A percentile compares a stretch with the other conserved stretches of the same genome.
These are phyloP conservation scores for Mortierella sp. DNA, from an alignment of 371 early-diverging fungal genomes.

Conservation along the genomic window DNA sequence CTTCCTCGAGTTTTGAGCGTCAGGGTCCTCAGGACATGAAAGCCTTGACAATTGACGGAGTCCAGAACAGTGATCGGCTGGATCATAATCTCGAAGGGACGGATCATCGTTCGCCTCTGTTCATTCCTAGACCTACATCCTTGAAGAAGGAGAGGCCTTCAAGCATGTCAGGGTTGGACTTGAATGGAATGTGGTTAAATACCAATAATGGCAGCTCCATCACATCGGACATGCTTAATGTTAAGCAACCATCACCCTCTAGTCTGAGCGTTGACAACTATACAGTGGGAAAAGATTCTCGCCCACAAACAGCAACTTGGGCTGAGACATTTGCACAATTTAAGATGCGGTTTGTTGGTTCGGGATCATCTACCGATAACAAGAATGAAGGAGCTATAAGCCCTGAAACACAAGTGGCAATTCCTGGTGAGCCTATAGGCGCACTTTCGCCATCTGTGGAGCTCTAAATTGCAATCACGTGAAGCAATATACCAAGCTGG, in stretches of 20 bases:
- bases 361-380: neutral
- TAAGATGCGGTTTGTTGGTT: slow-evolving; percentile 28
- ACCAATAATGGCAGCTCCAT: slow-evolving; percentile 3
- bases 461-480: slow-evolving; percentile 1
- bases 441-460: neutral
- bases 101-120: slow-evolving; percentile 34
- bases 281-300: slow-evolving; percentile 10
- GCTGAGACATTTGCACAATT: slow-evolving; percentile 38
- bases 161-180: slow-evolving; percentile 25
- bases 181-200: slow-evolving; percentile 30
- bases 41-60: slow-evolving; percentile 36
- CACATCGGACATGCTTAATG: neutral
- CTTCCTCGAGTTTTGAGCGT: neutral
- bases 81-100: slow-evolving; percentile 46
- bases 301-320: slow-evolving; percentile 46
- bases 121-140: slow-evolving; percentile 10
- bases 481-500: neutral
- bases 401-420: neutral
- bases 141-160: slow-evolving; percentile 23
- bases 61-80: slow-evolving; percentile 46
- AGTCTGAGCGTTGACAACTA: slow-evolving; percentile 30
- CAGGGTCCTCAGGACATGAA: slow-evolving; percentile 2
- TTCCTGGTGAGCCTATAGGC: slow-evolving; percentile 10
- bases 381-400: neutral
- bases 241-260: slow-evolving; percentile 16